phyloP scores from a whole-genome alignment of 257 asterid genomes.

The Solanum rostratum region DNA sequence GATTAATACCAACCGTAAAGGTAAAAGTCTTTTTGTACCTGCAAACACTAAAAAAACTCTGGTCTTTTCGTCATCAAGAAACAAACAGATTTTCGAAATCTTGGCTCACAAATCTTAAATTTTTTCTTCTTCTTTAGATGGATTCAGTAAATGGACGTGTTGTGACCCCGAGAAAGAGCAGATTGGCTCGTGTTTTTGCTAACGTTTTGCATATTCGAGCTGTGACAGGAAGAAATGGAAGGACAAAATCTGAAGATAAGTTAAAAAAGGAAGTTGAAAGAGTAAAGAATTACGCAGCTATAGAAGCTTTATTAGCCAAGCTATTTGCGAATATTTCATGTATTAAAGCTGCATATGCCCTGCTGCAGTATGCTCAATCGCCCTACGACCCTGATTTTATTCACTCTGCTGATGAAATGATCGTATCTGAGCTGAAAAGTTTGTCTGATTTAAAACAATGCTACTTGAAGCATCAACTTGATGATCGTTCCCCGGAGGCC shows the following conservation, averaged over 20 bases:
- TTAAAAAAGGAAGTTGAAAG: not conserved
- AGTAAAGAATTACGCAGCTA: not conserved
- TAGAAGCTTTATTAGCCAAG: not conserved
- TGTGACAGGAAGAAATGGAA: not conserved
- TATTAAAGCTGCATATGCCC: not conserved
- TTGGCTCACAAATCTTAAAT: not conserved
- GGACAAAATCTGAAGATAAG: not conserved
- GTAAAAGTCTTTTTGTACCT: too few species aligned
- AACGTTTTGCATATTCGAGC: not conserved
- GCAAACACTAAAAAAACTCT: too few species aligned
- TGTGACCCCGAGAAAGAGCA: not conserved
- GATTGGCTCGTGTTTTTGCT: not conserved
- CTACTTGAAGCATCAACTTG: conserved; percentile 34
- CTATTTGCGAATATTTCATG: not conserved
- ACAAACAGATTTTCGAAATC: too few species aligned
- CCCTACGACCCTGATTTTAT: not conserved
- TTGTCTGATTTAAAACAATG: conserved; percentile 52
- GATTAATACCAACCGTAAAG: too few species aligned
- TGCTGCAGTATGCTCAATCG: not conserved
- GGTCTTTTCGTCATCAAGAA: too few species aligned
- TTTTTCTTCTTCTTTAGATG: conserved; percentile 21
- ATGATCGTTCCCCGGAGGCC: conserved; percentile 32
- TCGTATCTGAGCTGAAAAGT: conserved; percentile 45
- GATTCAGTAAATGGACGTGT: not conserved
- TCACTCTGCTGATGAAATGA: not conserved